phyloP scores from a whole-genome alignment of 768 basidiomycete species.

The Xerocomus spinulosus region DNA sequence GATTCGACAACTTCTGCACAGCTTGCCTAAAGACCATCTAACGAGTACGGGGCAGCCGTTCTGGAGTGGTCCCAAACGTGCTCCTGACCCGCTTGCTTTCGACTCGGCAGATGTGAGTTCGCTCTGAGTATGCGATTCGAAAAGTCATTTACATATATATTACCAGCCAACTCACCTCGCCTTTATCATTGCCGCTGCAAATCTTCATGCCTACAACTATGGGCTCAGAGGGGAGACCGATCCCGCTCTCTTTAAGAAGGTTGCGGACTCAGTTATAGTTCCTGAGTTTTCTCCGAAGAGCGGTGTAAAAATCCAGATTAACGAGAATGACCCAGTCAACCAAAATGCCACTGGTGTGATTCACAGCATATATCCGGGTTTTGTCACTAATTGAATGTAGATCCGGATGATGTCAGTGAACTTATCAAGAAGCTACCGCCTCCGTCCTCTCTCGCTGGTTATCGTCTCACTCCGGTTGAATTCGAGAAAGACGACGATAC shows the following conservation, averaged over 20 bases:
- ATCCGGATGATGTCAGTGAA: constrained; percentile 47
- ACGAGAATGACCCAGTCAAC: constrained; percentile 83
- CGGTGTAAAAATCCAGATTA: constrained; percentile 90
- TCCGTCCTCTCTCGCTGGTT: constrained; percentile 92
- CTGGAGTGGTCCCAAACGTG: constrained; percentile 98
- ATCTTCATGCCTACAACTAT: constrained; percentile 97
- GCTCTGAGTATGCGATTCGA: background rate
- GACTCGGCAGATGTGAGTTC: constrained; percentile 76
- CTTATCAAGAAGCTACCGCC: constrained; percentile 71
- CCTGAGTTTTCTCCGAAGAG: constrained; percentile 92
- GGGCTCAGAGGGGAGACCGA: constrained; percentile 89
- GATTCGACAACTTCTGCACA: constrained; percentile 89
- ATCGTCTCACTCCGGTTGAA: constrained; percentile 89
- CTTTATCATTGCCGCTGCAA: constrained; percentile 90
- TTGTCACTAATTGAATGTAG: constrained; percentile 26
- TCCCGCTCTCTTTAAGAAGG: constrained; percentile 71
- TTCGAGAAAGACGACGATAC: constrained; percentile 99
- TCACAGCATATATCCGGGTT: background rate
- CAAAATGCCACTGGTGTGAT: constrained; percentile 36
- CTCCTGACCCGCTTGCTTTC: constrained; percentile 87
- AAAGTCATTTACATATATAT: constrained; percentile 10
- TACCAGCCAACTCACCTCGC: constrained; percentile 77
- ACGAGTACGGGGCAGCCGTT: constrained; percentile 94
- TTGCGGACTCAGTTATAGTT: constrained; percentile 77
- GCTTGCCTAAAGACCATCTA: constrained; percentile 89